Conservation (phyloP, 164 flowering plant species). For the Malania oleifera region DNA sequence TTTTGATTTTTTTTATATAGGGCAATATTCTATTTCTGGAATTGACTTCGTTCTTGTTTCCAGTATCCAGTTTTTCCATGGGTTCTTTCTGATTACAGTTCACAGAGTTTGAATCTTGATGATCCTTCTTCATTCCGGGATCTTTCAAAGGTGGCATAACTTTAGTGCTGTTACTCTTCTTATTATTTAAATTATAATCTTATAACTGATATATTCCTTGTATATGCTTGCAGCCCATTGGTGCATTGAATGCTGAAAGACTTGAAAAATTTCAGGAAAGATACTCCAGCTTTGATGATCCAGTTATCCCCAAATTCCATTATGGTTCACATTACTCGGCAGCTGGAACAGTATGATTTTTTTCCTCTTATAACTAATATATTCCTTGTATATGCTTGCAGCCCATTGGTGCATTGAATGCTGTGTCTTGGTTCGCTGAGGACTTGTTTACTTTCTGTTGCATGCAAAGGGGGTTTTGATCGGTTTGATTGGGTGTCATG, state of each 20-base stretch:
- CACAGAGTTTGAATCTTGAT: slow-evolving; percentile 65
- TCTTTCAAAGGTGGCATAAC: slow-evolving; percentile 71
- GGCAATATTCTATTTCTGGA: background rate
- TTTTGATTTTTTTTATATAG: background rate
- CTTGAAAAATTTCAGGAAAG: slow-evolving; percentile 83
- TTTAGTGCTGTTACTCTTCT: slow-evolving; percentile 7
- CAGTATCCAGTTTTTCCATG: slow-evolving; percentile 99
- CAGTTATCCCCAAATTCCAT: slow-evolving; percentile 93
- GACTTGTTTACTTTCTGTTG: no score
- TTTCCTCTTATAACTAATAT: background rate
- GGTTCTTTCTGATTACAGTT: slow-evolving; percentile 91
- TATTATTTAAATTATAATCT: background rate
- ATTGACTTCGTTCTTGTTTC: slow-evolving; percentile 18
- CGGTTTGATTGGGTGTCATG: no score
- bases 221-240: slow-evolving; percentile 73
- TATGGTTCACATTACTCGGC: slow-evolving; percentile 99
- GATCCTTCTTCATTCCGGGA: slow-evolving; percentile 80
- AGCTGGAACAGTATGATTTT: slow-evolving; percentile 87
- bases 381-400: slow-evolving; percentile 29
- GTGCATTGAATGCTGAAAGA: slow-evolving; percentile 85
- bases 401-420: slow-evolving; percentile 96
- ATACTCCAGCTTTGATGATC: slow-evolving; percentile 91
- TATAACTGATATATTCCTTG: background rate
- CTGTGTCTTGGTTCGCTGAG: no score
- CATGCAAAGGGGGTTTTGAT: no score